Evolutionary conservation across 176 grass and related monocot species (phyloP).

Genomic region (sorghum (Sorghum bicolor)): DNA sequence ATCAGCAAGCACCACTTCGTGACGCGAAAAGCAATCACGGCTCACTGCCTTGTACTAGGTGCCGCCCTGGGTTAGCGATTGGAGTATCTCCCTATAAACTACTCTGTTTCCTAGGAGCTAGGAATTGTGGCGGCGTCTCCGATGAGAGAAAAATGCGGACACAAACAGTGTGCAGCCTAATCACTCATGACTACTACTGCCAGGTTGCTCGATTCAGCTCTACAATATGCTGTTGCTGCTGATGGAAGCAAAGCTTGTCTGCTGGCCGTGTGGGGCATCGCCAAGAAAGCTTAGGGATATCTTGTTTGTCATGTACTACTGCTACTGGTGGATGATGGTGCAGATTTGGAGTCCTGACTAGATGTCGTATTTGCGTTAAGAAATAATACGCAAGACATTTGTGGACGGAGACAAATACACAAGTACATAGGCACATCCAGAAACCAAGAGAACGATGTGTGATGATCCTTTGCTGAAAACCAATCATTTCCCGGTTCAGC

Average conservation of each 20-base stretch:
- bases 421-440: neutral
- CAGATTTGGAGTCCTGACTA: slow-evolving; percentile 11
- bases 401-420: neutral
- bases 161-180: neutral
- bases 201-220: neutral
- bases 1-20: slow-evolving; percentile 25
- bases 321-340: neutral
- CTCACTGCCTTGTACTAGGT: neutral
- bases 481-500: neutral
- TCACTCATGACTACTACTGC: neutral
- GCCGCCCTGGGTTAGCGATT: neutral
- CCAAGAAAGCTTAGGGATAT: too few relatives aligned
- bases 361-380: neutral
- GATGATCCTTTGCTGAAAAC: neutral
- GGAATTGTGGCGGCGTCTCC: too few relatives aligned
- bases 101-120: slow-evolving; percentile 6
- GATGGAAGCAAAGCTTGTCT: neutral
- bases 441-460: neutral
- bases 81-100: neutral
- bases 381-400: neutral
- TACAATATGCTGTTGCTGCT: neutral
- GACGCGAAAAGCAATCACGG: slow-evolving; percentile 13
- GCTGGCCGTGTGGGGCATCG: neutral
- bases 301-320: neutral
- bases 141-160: neutral